Base-by-base conservation (phyloP, 1,139 yeast genomes). In the Taiozyma onychis region DNA sequence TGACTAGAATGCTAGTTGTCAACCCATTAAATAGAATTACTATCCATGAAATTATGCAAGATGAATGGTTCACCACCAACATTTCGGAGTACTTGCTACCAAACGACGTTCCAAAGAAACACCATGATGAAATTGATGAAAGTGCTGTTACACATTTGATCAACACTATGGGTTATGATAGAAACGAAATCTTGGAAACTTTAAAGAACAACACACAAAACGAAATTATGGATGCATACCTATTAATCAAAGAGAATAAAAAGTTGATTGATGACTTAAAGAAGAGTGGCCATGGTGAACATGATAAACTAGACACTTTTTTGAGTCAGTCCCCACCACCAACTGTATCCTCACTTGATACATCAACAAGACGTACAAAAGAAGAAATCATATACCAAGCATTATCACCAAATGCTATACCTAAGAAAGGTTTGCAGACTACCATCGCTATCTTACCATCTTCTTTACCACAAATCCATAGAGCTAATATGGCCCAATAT, bases 21-120 rank as follows among this genome's bases (percentile, higher is more conserved):
- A 91, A 93, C 66, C 99, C 99, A 34, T 76, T 93, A 66, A 89
- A 91, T 67, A 83, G 99, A 73, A 93, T 95, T 54, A 91, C 98
- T 18, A 90, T 93, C 49, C 91, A 85, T 62, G 97, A 89, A 65
- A 88, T 93, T 48, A 85, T 91, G 86, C 89, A 91, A 63, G 97
- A 93, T 66, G 93, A 88, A 56, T 93, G 99, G 99, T 93, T 93
- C 71, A 85, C 83, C 59, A 83, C 82, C 13, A 90, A 82, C 51
- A 78, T 95, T 56, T 90, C 93, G 44, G 91, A 85, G 24, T 89
- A 91, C 64, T 76, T 93, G 57, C 73, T 86, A 54, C 95, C 96
- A 2, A 86, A 85, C 45, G 85, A 80, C 56, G 70, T 74, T 54
- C 71, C 78, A 56, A 50, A 56, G 54, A 48, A 58, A 35, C 52